Evolutionary conservation across 768 basidiomycete genomes (phyloP).

Genomic region (Suillus subaureus): DNA sequence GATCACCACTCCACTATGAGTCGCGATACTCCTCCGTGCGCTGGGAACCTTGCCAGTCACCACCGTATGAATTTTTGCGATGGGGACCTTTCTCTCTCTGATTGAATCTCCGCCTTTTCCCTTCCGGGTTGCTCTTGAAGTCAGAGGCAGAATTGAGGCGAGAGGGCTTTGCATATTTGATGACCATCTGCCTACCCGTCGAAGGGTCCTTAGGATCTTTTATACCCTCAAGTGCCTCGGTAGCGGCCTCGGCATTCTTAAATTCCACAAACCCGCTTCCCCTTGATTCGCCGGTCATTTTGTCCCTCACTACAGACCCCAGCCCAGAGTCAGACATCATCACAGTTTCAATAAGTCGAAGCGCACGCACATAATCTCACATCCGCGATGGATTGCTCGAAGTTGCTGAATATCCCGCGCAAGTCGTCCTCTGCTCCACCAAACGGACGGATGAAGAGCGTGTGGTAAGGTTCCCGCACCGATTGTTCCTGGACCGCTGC

Average conservation of each 20-base stretch:
- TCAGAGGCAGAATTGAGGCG: not conserved
- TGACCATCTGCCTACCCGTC: slow-evolving; percentile 4
- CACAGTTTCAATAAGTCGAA: not conserved
- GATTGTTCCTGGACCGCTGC: slow-evolving; percentile 22
- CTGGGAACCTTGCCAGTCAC: not conserved
- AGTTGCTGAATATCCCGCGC: slow-evolving; percentile 26
- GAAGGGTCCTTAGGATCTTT: slow-evolving; percentile 26
- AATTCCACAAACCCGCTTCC: slow-evolving; percentile 59
- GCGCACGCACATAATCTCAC: slow-evolving; percentile 37
- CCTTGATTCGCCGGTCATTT: slow-evolving; percentile 30
- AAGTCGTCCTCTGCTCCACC: slow-evolving; percentile 28
- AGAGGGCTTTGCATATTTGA: slow-evolving; percentile 24
- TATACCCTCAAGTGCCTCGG: slow-evolving; percentile 47
- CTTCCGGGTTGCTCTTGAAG: not conserved
- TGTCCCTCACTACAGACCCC: slow-evolving; percentile 33
- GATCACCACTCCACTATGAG: not conserved
- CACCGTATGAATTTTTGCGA: not conserved
- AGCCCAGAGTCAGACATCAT: not conserved
- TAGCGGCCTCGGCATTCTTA: slow-evolving; percentile 44
- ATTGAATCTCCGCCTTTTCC: not conserved
- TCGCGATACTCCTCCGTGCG: slow-evolving; percentile 5
- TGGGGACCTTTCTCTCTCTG: not conserved
- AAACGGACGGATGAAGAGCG: slow-evolving; percentile 34
- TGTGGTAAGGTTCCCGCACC: slow-evolving; percentile 27
- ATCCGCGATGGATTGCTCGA: slow-evolving; percentile 18